phyloP scores from a whole-genome alignment of 2,329 filamentous ascomycete species.

The Colletotrichum agaves region DNA sequence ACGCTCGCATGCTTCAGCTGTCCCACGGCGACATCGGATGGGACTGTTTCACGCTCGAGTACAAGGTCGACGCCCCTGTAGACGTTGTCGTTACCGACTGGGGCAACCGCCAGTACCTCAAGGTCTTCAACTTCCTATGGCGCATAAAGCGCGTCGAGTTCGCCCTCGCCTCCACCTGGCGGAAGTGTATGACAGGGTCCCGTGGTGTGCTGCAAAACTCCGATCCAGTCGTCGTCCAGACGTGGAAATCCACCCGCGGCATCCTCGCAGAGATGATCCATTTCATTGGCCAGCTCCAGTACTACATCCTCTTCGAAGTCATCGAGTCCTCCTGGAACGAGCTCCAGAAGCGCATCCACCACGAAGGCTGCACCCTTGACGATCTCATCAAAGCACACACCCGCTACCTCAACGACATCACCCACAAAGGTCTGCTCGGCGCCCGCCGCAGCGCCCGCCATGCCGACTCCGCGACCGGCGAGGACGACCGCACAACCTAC shows the following conservation, averaged over 20 bases:
- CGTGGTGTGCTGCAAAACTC: constrained; percentile 87
- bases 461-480: constrained; percentile 55
- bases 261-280: constrained; percentile 98
- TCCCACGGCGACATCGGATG: constrained; percentile 97
- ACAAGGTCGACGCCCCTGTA: constrained; percentile 96
- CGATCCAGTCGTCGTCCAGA: constrained; percentile 73
- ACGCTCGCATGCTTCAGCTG: constrained; percentile 97
- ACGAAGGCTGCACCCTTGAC: constrained; percentile 90
- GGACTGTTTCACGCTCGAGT: constrained; percentile 99
- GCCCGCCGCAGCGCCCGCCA: constrained; percentile 64
- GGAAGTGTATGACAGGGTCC: constrained; percentile 93
- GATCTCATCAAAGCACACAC: constrained; percentile 94
- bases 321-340: constrained; percentile 97
- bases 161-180: constrained; percentile 89
- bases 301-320: constrained; percentile 98
- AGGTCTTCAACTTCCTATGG: constrained; percentile 99
- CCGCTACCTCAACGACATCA: constrained; percentile 91
- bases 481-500: constrained; percentile 80
- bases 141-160: constrained; percentile 98
- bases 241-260: constrained; percentile 92
- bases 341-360: constrained; percentile 82
- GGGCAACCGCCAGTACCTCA: constrained; percentile 95
- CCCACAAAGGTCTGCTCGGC: constrained; percentile 92
- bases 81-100: constrained; percentile 98
- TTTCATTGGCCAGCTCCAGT: constrained; percentile 95